Base-by-base conservation (phyloP, 495 filamentous ascomycete genomes). In the Collariella sp. region DNA sequence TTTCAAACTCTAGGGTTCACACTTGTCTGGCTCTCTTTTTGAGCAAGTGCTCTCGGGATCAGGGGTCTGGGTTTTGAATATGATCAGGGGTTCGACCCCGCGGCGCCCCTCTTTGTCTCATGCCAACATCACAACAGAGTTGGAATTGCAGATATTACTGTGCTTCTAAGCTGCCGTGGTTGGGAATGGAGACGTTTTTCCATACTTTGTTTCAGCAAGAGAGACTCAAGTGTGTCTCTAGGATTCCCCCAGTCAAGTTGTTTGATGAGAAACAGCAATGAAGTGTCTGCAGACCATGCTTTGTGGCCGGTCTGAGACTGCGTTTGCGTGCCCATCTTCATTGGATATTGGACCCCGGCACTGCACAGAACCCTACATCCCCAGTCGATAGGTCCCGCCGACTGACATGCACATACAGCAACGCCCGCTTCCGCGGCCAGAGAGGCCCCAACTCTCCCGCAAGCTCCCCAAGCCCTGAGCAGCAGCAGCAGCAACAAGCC, bases 391-490 rank as follows among this genome's bases (percentile, higher is more conserved):
- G 40, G 6, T 22, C 38, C 33, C 5, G 23, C 35, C 22, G 3
- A 18, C 51, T 54, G 23, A 54, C 51, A 41, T 23, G 10, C 3
- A 3, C 5, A 42, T 44, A 41, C 51, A 68, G 66, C 31, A 66
- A 66, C 62, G 60, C 64, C 51, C 66, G 66, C 40, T 62, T 69
- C 55, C 60, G 64, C 58, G 65, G 63, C 46, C 63, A 67, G 41
- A 62, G 58, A 56, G 53, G 58, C 39, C 63, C 61, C 39, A 66
- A 60, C 57, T 67, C 63, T 11, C 60, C 62, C 12, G 61, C 57
- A 2, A 54, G 50, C 40, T 56, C 46, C 26, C 54, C 54, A 7
- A 46, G 31, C 20, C 38, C 34, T 26, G 59, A 62, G 26, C 53
- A 59, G 26, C 55, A 56, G 36, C 48, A 52, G 34, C 55, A 56